Conservation (phyloP, 2,329 filamentous ascomycete genomes). For the Sclerotinia nivalis region DNA sequence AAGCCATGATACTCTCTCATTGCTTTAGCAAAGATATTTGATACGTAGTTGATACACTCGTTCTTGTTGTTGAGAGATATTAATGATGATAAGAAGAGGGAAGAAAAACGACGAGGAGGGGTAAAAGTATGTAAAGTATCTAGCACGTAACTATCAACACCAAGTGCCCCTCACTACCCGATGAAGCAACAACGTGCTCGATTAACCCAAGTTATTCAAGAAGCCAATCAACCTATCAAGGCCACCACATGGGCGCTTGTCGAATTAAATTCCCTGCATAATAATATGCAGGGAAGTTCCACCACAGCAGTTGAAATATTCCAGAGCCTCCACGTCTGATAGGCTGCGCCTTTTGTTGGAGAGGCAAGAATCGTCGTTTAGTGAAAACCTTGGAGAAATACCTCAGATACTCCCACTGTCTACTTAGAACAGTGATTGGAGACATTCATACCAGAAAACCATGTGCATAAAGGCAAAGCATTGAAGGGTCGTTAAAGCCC, state of each 20-base stretch:
- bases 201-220: not conserved
- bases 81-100: constrained; percentile 25
- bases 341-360: not conserved
- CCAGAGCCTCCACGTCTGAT: not conserved
- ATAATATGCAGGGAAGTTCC: not conserved
- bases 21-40: constrained; percentile 34
- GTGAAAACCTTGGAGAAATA: not conserved
- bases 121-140: constrained; percentile 28
- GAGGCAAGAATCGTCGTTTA: not conserved
- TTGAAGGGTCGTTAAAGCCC: constrained; percentile 14
- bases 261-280: not conserved
- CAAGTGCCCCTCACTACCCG: not conserved
- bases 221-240: constrained; percentile 8
- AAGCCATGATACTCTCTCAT: constrained; percentile 75
- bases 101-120: constrained; percentile 23
- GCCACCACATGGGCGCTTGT: not conserved
- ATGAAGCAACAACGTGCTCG: not conserved
- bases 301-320: not conserved
- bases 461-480: constrained; percentile 20
- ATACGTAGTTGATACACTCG: constrained; percentile 38
- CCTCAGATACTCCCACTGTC: not conserved
- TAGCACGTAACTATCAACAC: constrained; percentile 26
- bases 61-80: constrained; percentile 20
- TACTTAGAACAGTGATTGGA: constrained; percentile 7
- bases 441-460: not conserved